Evolutionary conservation across 2,329 filamentous ascomycete species (phyloP), one percentile per base, ranked within the genome.

Genomic region (Colletotrichum limetticola): DNA sequence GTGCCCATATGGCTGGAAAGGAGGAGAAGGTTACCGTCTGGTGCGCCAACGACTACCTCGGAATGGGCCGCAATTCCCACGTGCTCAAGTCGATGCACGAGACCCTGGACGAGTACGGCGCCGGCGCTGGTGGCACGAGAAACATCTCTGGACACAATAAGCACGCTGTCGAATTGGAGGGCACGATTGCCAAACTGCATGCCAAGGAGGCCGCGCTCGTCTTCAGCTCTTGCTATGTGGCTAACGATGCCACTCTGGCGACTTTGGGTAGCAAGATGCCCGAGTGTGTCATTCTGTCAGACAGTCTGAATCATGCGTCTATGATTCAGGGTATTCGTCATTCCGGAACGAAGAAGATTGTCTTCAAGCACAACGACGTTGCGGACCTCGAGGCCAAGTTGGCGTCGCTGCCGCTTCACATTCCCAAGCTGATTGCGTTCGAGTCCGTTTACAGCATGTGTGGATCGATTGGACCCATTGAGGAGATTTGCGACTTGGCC

Each of bases 381-480:
- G 91, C 89, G 55, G 97, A 99, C 79, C 87, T 99, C 19, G 97
- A 99, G 86, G 91, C 91, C 63, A 98, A 99, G 85, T 88, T 99
- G 76, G 95, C 95, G 3, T 93, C 95, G 14, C 89, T 99, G 55
- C 95, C 96, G 0, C 85, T 93, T 1, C 89, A 97, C 74, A 90
- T 94, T 46, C 97, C 97, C 71, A 99, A 99, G 87, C 98, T 99
- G 76, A 99, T 99, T 76, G 97, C 97, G 2, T 99, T 98, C 76
- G 97, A 99, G 85, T 98, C 95, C 35, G 97, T 99, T 4, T 99
- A 99, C 86, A 98, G 95, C 86, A 99, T 99, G 97, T 99, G 97
- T 81, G 97, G 97, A 75, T 98, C 95, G 19, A 94, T 99, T 81
- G 97, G 95, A 0, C 97, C 97, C 0, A 99, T 99, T 77, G 94